Percentiles rank a stretch among this genome's conserved stretches.
These are phyloP conservation scores for Nicotiana obtusifolia DNA, from an alignment of 257 asterid species.

Conservation along the genomic window DNA sequence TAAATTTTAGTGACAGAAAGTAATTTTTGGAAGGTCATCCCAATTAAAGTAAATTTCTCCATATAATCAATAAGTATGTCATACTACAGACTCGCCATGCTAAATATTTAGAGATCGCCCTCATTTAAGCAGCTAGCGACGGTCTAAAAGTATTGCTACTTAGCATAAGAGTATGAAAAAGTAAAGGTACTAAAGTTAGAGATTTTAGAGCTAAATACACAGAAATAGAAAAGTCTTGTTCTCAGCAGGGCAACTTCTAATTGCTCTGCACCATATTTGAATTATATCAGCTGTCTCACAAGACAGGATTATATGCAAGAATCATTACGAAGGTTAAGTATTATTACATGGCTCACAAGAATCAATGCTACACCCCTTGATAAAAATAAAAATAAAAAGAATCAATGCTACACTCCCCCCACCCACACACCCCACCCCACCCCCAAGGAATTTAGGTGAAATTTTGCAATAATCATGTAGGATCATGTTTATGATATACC, in stretches of 20 bases:
- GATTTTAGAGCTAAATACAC: neutral
- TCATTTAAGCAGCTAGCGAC: neutral
- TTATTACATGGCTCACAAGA: neutral
- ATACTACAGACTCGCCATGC: neutral
- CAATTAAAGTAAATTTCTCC: neutral
- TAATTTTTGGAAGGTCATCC: neutral
- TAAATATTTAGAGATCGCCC: neutral
- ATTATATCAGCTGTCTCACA: neutral
- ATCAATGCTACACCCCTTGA: neutral
- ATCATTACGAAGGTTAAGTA: neutral
- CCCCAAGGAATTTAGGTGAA: neutral
- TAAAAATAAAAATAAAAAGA: neutral
- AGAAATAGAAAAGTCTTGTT: neutral
- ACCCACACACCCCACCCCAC: neutral
- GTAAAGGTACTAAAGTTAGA: neutral
- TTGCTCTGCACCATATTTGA: neutral
- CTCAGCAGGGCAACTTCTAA: neutral
- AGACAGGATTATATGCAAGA: neutral
- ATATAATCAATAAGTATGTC: neutral
- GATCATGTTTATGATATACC: neutral
- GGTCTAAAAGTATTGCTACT: neutral
- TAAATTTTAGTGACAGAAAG: neutral
- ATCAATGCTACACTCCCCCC: neutral
- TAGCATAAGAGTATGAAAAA: neutral
- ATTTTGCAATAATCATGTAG: neutral